phyloP scores from a whole-genome alignment of 1,139 yeast species.

The Keqinozyma sinolaborantium region DNA sequence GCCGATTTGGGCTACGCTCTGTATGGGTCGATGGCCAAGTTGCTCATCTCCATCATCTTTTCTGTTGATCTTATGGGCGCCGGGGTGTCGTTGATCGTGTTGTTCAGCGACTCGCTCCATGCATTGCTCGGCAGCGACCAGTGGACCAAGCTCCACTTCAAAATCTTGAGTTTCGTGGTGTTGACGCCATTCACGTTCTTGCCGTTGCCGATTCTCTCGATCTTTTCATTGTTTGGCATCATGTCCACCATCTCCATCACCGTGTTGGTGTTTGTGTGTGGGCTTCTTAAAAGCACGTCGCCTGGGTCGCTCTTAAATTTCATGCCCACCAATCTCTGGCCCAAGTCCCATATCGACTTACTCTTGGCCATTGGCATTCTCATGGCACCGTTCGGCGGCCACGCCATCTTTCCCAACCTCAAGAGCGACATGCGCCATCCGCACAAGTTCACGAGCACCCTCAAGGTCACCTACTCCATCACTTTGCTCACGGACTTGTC shows the following conservation, averaged over 20 bases:
- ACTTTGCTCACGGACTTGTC: constrained; percentile 68
- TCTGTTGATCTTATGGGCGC: constrained; percentile 52
- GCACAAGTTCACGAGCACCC: constrained; percentile 37
- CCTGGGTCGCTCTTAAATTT: constrained; percentile 41
- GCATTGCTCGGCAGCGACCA: constrained; percentile 39
- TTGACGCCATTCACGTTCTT: constrained; percentile 46
- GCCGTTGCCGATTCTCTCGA: constrained; percentile 42
- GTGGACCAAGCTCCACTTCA: constrained; percentile 38
- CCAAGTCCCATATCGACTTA: constrained; percentile 36
- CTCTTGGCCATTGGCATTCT: constrained; percentile 52
- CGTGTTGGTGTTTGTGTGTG: constrained; percentile 35
- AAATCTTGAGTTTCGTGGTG: constrained; percentile 35
- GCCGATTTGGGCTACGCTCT: constrained; percentile 85
- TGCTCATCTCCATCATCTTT: constrained; percentile 38
- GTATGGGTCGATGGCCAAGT: constrained; percentile 46
- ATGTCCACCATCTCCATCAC: constrained; percentile 44
- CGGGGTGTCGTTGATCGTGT: constrained; percentile 52
- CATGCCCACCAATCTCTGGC: constrained; percentile 50
- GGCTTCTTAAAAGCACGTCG: constrained; percentile 31
- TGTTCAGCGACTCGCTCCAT: constrained; percentile 52
- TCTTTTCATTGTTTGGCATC: constrained; percentile 44
- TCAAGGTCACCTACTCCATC: constrained; percentile 50
- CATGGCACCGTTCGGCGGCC: constrained; percentile 64
- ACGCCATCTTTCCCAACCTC: constrained; percentile 57
- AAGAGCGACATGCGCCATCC: constrained; percentile 59